Conservation (phyloP, 352 stramenopile species). For the Aphanomyces astaci region DNA sequence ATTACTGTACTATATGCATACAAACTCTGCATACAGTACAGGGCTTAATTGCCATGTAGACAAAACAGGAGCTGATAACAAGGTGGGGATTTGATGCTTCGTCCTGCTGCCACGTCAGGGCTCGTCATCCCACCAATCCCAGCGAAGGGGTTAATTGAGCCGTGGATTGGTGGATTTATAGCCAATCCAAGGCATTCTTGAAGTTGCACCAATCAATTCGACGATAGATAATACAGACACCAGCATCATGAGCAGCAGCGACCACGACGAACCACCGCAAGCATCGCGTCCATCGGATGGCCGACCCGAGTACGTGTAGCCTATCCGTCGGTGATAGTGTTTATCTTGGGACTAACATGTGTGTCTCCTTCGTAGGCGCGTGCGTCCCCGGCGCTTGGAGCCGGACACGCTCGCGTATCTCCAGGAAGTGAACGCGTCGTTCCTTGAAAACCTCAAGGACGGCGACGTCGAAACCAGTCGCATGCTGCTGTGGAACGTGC, state of each 20-base stretch:
- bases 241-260: background rate
- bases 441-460: conserved; percentile 47
- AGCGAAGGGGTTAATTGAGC: too few relatives aligned
- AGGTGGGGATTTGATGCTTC: too few relatives aligned
- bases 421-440: conserved; percentile 73
- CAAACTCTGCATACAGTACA: too few relatives aligned
- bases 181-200: background rate
- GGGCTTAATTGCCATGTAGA: too few relatives aligned
- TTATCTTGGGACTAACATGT: too few relatives aligned
- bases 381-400: conserved; percentile 66
- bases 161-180: background rate
- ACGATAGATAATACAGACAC: background rate
- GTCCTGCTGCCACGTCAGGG: background rate
- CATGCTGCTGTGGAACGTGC: conserved; percentile 69
- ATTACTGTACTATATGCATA: too few relatives aligned
- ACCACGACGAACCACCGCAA: background rate
- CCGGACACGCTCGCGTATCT: conserved; percentile 72
- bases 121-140: background rate
- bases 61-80: too few relatives aligned
- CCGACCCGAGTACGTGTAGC: conserved; percentile 4
- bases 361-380: conserved; percentile 39
- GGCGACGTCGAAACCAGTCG: conserved; percentile 44
- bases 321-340: too few relatives aligned
- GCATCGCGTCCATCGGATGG: too few relatives aligned
- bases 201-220: conserved; percentile 5